Conservation (phyloP, 805 yeast species). For the Isabelozyma rhagii region DNA sequence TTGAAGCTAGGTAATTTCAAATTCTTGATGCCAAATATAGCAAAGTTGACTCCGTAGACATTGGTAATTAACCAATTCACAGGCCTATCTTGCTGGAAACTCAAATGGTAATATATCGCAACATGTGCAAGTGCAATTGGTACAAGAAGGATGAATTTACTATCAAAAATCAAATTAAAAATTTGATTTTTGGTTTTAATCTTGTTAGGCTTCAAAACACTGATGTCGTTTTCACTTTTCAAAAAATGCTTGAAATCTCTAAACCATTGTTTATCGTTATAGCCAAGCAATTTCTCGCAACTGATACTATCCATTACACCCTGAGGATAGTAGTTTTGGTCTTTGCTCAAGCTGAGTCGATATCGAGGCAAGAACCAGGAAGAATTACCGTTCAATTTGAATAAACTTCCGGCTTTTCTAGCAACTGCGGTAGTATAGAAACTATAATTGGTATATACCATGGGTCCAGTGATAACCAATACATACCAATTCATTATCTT, state of each 20-base stretch:
- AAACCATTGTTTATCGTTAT: conserved; percentile 6
- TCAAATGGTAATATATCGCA: neutral
- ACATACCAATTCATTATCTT: conserved; percentile 33
- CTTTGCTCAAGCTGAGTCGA: conserved; percentile 39
- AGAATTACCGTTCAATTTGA: conserved; percentile 17
- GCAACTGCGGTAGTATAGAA: conserved; percentile 18
- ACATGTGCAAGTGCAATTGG: neutral
- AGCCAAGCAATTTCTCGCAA: conserved; percentile 4
- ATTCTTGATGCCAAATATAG: conserved; percentile 40
- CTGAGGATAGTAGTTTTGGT: conserved; percentile 29
- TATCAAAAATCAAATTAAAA: conserved; percentile 17
- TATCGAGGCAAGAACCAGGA: conserved; percentile 31
- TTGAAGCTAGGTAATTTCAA: conserved; percentile 42
- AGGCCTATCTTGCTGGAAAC: conserved; percentile 5
- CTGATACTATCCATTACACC: conserved; percentile 34
- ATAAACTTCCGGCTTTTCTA: conserved; percentile 23
- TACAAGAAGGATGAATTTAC: conserved; percentile 7
- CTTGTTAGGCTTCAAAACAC: conserved; percentile 14
- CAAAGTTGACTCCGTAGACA: conserved; percentile 37
- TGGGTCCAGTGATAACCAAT: conserved; percentile 25
- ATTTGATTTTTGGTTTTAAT: conserved; percentile 23
- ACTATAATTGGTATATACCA: conserved; percentile 26
- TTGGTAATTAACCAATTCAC: conserved; percentile 29
- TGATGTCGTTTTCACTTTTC: conserved; percentile 7
- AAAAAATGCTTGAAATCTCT: conserved; percentile 8